phyloP scores from a whole-genome alignment of 192 early-diverging fungal genomes.

The Pilaira anomala region DNA sequence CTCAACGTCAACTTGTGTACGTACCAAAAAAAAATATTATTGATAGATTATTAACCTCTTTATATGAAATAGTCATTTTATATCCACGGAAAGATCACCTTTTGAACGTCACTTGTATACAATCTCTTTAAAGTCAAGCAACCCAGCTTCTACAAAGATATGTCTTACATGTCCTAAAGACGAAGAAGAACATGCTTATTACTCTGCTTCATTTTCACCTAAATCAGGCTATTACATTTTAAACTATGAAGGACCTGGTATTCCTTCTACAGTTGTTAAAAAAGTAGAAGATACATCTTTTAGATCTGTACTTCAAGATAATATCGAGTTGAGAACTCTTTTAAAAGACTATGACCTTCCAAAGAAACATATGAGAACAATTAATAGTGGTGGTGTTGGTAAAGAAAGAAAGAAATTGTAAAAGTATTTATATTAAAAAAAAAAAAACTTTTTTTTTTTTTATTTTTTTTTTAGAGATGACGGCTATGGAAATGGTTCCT shows the following conservation, averaged over 20 bases:
- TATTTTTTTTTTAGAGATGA: conserved; percentile 47
- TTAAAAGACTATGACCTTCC: conserved; percentile 63
- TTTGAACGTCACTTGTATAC: conserved; percentile 42
- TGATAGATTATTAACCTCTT: neutral
- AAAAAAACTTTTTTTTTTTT: neutral
- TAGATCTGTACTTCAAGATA: conserved; percentile 56
- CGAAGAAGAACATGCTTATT: conserved; percentile 57
- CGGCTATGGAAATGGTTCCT: conserved; percentile 78
- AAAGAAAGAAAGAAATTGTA: neutral
- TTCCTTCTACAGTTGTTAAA: conserved; percentile 75
- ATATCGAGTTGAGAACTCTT: conserved; percentile 43
- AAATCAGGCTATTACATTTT: conserved; percentile 71
- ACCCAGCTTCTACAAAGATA: neutral
- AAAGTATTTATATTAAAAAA: neutral
- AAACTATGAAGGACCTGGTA: conserved; percentile 77
- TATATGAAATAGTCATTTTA: conserved; percentile 25
- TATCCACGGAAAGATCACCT: conserved; percentile 38
- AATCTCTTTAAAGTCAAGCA: neutral
- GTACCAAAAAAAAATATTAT: conserved; percentile 19
- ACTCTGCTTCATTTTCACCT: conserved; percentile 70
- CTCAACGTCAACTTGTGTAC: conserved; percentile 41
- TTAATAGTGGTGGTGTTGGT: conserved; percentile 36
- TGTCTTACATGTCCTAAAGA: conserved; percentile 36
- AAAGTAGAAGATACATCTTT: conserved; percentile 54
- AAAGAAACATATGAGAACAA: conserved; percentile 34